These are phyloP conservation scores for Candida namnaoensis DNA, from an alignment of 805 yeast genomes.

Conservation along the genomic window DNA sequence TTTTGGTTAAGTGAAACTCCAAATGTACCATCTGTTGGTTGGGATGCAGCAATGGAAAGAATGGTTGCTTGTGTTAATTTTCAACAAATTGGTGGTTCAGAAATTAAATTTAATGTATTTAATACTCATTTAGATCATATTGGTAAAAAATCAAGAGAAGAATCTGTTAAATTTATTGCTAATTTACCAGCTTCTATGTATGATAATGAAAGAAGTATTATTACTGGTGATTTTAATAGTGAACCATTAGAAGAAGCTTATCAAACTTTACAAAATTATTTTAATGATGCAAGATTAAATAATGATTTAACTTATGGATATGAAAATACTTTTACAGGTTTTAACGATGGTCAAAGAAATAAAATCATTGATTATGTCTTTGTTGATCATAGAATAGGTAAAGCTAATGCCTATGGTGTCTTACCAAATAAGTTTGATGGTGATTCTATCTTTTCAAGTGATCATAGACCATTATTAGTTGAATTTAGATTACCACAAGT, in stretches of 20 bases:
- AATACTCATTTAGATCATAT: slow-evolving; percentile 45
- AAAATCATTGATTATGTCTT: slow-evolving; percentile 23
- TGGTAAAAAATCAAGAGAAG: slow-evolving; percentile 34
- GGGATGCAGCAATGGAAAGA: slow-evolving; percentile 38
- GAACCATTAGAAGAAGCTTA: slow-evolving; percentile 33
- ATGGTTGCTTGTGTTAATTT: slow-evolving; percentile 27
- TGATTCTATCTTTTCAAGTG: slow-evolving; percentile 24
- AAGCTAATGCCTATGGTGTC: slow-evolving; percentile 24
- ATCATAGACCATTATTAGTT: slow-evolving; percentile 36
- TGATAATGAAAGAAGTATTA: slow-evolving; percentile 29
- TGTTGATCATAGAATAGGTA: slow-evolving; percentile 3
- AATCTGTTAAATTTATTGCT: slow-evolving; percentile 35
- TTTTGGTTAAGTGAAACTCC: slow-evolving; percentile 51
- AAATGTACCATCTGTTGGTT: slow-evolving; percentile 38
- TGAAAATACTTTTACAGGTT: slow-evolving; percentile 40
- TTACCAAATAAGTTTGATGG: slow-evolving; percentile 26
- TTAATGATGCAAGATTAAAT: slow-evolving; percentile 27
- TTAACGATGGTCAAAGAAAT: slow-evolving; percentile 22
- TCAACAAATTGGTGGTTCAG: slow-evolving; percentile 12
- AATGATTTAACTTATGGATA: slow-evolving; percentile 29
- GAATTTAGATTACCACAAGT: slow-evolving; percentile 11
- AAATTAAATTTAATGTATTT: slow-evolving; percentile 20
- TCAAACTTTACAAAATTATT: slow-evolving; percentile 25
- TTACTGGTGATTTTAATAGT: slow-evolving; percentile 55
- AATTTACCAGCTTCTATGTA: slow-evolving; percentile 23